Conservation (phyloP, 305 asterid genomes). For the Fraxinus ornus region DNA sequence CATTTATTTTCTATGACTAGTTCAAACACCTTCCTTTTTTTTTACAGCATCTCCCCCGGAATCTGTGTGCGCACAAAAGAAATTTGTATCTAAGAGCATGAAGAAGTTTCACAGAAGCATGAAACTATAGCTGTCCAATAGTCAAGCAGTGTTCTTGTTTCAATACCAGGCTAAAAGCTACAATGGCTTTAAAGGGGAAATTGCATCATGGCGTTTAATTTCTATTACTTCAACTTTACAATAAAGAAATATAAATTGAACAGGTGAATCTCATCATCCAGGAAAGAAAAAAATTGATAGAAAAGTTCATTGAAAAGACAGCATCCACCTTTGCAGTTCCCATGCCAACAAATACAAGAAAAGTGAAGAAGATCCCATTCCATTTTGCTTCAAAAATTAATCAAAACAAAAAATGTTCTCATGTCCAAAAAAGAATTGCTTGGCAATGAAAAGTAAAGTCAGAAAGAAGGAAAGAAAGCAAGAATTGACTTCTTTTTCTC, state of each 20-base stretch:
- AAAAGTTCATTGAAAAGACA: not conserved
- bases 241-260: too few species aligned
- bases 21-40: not conserved
- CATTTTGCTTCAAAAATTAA: not conserved
- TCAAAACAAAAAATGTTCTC: not conserved
- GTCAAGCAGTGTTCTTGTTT: not conserved
- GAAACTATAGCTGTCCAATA: not conserved
- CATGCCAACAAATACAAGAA: not conserved
- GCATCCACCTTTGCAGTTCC: not conserved
- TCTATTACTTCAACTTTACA: too few species aligned
- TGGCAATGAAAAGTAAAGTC: not conserved
- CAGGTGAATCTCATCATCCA: too few species aligned
- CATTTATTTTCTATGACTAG: not conserved
- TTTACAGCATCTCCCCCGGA: not conserved
- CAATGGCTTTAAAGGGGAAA: too few species aligned
- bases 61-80: not conserved
- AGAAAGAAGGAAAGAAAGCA: not conserved
- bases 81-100: not conserved
- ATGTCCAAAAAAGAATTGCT: not conserved
- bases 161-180: not conserved
- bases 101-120: not conserved
- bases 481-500: not conserved
- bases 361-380: not conserved
- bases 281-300: too few species aligned
- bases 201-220: too few species aligned